Percentiles rank a stretch among this genome's conserved stretches.
These are phyloP conservation scores for Coemansia sp. DNA, from an alignment of 192 early-diverging fungal genomes.

Conservation along the genomic window DNA sequence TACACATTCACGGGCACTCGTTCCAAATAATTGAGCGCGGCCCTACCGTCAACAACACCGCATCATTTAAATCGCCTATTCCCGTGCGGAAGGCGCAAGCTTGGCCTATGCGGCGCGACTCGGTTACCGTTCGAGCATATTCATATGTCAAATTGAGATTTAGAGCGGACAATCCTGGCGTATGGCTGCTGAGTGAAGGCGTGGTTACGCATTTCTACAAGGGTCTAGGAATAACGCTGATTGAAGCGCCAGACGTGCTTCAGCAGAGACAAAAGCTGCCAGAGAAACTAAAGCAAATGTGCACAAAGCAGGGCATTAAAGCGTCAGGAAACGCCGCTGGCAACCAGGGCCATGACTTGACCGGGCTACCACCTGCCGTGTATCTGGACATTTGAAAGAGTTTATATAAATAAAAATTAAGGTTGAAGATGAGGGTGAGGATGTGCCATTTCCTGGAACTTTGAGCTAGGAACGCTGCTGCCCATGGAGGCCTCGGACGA, in stretches of 20 bases:
- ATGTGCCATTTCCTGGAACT: conserved; percentile 33
- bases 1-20: conserved; percentile 15
- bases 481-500: conserved; percentile 33
- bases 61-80: neutral
- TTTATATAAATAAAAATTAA: neutral
- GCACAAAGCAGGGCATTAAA: conserved; percentile 55
- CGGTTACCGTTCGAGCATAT: conserved; percentile 56
- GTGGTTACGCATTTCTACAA: conserved; percentile 52
- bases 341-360: conserved; percentile 61
- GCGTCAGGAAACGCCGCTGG: conserved; percentile 72
- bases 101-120: conserved; percentile 67
- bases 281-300: conserved; percentile 55
- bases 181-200: conserved; percentile 80
- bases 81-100: neutral
- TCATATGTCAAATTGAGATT: conserved; percentile 66
- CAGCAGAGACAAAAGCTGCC: conserved; percentile 26
- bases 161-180: conserved; percentile 74
- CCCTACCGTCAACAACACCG: neutral
- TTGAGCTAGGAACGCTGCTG: conserved; percentile 34
- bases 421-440: conserved; percentile 17
- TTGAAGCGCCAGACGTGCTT: conserved; percentile 66
- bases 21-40: conserved; percentile 27
- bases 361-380: conserved; percentile 38
- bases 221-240: conserved; percentile 66
- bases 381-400: neutral